Conservation (phyloP, 805 yeast species). For the Candida tammaniensis region DNA sequence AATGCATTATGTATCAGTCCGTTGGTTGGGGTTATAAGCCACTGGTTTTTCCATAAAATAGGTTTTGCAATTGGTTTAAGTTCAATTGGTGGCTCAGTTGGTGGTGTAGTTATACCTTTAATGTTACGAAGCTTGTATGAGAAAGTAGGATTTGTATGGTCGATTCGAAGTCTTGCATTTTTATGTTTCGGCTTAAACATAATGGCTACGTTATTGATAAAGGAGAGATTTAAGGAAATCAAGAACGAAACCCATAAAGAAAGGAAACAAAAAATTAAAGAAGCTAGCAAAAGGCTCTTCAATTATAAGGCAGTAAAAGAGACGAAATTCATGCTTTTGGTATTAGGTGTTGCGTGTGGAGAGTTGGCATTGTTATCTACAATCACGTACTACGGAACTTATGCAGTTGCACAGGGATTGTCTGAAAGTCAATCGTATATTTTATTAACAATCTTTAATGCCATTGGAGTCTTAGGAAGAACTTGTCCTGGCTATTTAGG, state of each 20-base stretch:
- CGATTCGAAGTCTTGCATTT: constrained; percentile 48
- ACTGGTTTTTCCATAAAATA: constrained; percentile 62
- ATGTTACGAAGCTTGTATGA: constrained; percentile 45
- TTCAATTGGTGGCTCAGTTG: constrained; percentile 65
- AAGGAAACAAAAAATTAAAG: constrained; percentile 7
- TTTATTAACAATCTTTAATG: constrained; percentile 46
- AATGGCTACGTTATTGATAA: constrained; percentile 23
- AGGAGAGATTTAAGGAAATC: constrained; percentile 20
- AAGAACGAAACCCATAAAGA: constrained; percentile 18
- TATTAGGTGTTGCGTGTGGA: constrained; percentile 38
- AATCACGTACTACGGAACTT: constrained; percentile 55
- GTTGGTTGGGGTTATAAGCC: constrained; percentile 57
- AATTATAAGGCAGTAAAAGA: constrained; percentile 41
- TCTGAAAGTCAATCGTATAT: constrained; percentile 40
- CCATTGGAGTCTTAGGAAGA: constrained; percentile 50
- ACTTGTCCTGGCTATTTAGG: constrained; percentile 53
- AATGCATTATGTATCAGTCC: constrained; percentile 62
- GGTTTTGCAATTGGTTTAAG: constrained; percentile 51
- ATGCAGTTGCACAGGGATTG: constrained; percentile 51
- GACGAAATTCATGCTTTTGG: constrained; percentile 30
- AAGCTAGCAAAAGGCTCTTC: constrained; percentile 19
- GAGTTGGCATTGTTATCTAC: constrained; percentile 54
- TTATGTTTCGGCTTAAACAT: constrained; percentile 26
- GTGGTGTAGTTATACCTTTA: constrained; percentile 62
- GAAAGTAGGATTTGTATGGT: constrained; percentile 58